Conservation (phyloP, 495 filamentous ascomycete genomes). For the Talaromyces thailandensis region DNA sequence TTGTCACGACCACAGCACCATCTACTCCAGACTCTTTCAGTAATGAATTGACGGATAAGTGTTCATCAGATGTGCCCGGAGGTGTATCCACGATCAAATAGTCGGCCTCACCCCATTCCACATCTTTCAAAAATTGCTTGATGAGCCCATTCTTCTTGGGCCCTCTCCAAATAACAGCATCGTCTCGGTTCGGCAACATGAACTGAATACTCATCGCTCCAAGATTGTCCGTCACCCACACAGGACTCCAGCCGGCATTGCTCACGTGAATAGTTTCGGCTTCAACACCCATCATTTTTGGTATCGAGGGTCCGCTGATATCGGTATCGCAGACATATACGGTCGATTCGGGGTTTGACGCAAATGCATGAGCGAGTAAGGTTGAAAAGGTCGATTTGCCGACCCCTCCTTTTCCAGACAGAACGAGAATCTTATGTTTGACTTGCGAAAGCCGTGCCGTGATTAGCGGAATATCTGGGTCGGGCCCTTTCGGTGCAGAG, state of each 20-base stretch:
- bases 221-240: conserved; percentile 87
- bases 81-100: conserved; percentile 91
- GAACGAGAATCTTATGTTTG: conserved; percentile 81
- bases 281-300: conserved; percentile 97
- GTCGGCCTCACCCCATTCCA: conserved; percentile 93
- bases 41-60: conserved; percentile 81
- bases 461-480: conserved; percentile 87
- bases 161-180: conserved; percentile 93
- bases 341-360: conserved; percentile 59
- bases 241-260: conserved; percentile 77
- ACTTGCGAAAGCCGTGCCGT: conserved; percentile 72
- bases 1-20: conserved; percentile 87
- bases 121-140: conserved; percentile 94
- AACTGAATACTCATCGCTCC: conserved; percentile 96
- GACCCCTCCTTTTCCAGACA: conserved; percentile 93
- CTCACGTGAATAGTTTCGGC: conserved; percentile 83
- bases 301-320: conserved; percentile 88
- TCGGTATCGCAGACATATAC: conserved; percentile 96
- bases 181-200: conserved; percentile 87
- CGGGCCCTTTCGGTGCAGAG: conserved; percentile 87
- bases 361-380: conserved; percentile 80
- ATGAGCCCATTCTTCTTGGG: conserved; percentile 98
- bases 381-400: conserved; percentile 89
- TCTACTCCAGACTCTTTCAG: conserved; percentile 84
- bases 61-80: conserved; percentile 90